Evolutionary conservation across 2,329 filamentous ascomycete genomes (phyloP).

Genomic region (Verticillium longisporum): DNA sequence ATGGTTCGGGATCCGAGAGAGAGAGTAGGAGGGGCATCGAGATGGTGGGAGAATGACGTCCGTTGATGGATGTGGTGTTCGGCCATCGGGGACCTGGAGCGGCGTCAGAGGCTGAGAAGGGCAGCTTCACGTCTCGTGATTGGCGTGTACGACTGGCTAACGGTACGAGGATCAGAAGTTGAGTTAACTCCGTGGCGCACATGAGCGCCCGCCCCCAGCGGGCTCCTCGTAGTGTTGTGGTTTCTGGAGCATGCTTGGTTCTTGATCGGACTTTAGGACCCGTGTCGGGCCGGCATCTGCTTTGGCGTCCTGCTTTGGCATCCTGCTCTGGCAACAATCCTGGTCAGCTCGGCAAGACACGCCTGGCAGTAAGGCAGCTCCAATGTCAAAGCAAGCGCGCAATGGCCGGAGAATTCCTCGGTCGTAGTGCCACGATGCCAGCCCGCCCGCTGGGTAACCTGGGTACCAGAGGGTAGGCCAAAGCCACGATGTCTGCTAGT

Average conservation of each 20-base stretch:
- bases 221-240: background rate
- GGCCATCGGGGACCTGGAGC: constrained; percentile 1
- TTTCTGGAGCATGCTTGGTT: background rate
- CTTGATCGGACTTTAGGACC: background rate
- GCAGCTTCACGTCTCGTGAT: background rate
- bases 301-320: background rate
- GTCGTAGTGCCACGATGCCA: background rate
- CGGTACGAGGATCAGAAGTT: background rate
- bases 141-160: background rate
- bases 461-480: background rate
- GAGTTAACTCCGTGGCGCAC: background rate
- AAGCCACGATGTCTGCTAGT: background rate
- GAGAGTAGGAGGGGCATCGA: background rate
- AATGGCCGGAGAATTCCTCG: background rate
- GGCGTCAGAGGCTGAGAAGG: background rate
- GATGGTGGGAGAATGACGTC: background rate
- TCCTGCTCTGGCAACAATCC: background rate
- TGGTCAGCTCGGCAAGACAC: background rate
- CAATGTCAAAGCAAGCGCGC: too few relatives aligned
- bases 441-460: background rate
- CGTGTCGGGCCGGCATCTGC: background rate
- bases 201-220: background rate
- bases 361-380: too few relatives aligned
- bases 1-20: background rate
- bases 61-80: background rate